Base-by-base conservation (phyloP, 495 filamentous ascomycete species). In the Aspergillus coremiiformis region DNA sequence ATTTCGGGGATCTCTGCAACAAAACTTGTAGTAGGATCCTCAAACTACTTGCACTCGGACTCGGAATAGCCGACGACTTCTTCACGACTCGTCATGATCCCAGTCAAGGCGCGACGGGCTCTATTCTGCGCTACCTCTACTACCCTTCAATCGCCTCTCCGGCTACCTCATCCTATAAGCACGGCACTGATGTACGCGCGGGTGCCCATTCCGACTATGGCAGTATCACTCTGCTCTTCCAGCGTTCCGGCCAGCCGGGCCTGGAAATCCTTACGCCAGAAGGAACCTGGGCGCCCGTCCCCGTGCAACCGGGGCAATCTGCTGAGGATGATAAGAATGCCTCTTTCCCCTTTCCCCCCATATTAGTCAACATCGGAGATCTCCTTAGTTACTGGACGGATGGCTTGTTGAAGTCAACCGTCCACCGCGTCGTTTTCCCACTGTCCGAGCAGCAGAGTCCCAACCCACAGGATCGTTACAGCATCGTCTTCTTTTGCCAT, bases 351-450 rank as follows among this genome's bases (percentile, higher is more conserved):
- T 73, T 76, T 35, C 85, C 87, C 22, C 89, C 93, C 0, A 90
- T 97, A 35, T 73, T 96, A 12, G 82, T 96, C 22, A 98, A 97
- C 60, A 91, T 96, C 27, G 93, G 91, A 2, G 93, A 98, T 62
- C 61, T 96, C 43, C 79, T 98, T 5, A 84, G 81, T 19, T 90
- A 94, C 60, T 98, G 93, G 93, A 96, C 93, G 1, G 82, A 84
- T 46, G 90, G 90, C 2, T 60, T 96, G 44, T 73, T 96, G 32
- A 83, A 85, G 55, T 87, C 82, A 42, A 96, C 93, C 0, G 84
- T 96, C 17, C 93, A 96, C 61, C 74, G 93, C 23, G 93, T 98
- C 17, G 80, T 94, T 11, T 94, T 94, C 46, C 83, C 89, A 0
- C 53, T 71, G 5, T 55, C 61, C 0, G 73, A 76, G 51, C 70